Evolutionary conservation across 495 filamentous ascomycete genomes (phyloP), one percentile per base, ranked within the genome.

Genomic region (Xylaria flabelliformis): DNA sequence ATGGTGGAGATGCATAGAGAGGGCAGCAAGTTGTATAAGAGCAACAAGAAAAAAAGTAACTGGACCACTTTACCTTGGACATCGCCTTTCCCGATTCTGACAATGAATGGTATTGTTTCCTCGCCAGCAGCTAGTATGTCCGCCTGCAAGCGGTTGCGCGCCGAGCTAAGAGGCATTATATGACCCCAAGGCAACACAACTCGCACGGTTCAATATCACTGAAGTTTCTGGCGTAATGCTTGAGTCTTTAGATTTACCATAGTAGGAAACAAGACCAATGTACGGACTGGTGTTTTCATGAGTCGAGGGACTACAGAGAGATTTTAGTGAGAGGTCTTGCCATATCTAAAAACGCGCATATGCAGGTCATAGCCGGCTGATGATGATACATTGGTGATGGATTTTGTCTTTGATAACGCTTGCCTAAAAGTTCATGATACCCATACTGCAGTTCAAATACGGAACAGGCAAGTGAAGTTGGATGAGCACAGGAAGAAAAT

Each of bases 71-170:
- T 69, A 69, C 67, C 67, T 78, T 92, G 87, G 48, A 88, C 88
- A 8, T 89, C 88, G 13, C 91, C 90, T 26, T 81, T 75, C 62
- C 81, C 82, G 48, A 94, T 79, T 42, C 83, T 73, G 61, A 74
- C 21, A 58, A 75, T 69, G n/a, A 73, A 41, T 10, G 51, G 34
- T 44, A 68, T 53, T 32, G 34, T 39, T 21, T 69, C 64, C n/a
- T 76, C 71, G 3, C 51, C 51, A 24, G 78, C 77, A 21, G 42
- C 72, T 39, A 71, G 65, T 8, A 78, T 58, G 55, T 80, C 74
- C 46, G 69, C 67, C 39, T 64, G 55, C 44, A 76, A 78, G 12
- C 64, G 71, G 15, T 29, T 46, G 21, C 32, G 36, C 29, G 39
- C 73, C 32, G 71, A 70, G 41, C n/a, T 53, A 2, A 64, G 21